These are phyloP conservation scores for Trametes meyenii DNA, from an alignment of 768 basidiomycete genomes.

Conservation along the genomic window DNA sequence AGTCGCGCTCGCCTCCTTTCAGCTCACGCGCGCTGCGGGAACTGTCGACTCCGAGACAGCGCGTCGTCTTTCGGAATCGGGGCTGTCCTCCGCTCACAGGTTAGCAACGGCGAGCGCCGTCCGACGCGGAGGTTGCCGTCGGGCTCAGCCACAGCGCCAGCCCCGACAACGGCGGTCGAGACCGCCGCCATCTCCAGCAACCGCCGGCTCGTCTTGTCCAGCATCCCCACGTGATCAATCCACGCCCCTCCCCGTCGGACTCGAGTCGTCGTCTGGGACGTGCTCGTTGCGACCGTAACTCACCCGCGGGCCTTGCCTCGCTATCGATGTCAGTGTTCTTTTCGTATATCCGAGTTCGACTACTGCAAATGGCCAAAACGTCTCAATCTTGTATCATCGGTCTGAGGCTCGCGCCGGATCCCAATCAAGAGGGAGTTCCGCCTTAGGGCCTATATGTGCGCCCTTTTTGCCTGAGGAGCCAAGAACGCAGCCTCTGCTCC, in stretches of 20 bases:
- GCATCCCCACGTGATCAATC: constrained; percentile 2
- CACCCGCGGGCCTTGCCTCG: too few species aligned
- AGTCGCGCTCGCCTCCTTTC: too few species aligned
- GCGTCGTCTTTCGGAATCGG: background rate
- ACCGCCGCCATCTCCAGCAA: constrained; percentile 14
- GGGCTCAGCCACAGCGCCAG: constrained; percentile 8
- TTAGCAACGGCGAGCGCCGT: constrained; percentile 9
- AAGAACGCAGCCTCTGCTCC: background rate
- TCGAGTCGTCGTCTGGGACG: background rate
- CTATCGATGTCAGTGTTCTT: too few species aligned
- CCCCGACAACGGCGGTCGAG: constrained; percentile 7
- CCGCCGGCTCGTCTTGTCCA: background rate
- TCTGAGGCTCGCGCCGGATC: background rate
- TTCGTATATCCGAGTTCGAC: too few species aligned
- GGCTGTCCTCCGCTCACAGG: background rate
- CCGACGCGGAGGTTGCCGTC: constrained; percentile 9
- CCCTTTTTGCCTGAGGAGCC: background rate
- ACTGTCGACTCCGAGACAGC: too few species aligned
- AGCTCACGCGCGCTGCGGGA: too few species aligned
- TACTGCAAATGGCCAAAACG: too few species aligned
- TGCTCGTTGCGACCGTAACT: background rate
- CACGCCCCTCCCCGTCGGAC: background rate
- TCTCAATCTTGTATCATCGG: background rate
- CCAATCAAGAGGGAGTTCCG: background rate
- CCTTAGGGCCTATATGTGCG: background rate